Evolutionary conservation across 768 basidiomycete genomes (phyloP).

Genomic region (Xerocomus potaroensis): DNA sequence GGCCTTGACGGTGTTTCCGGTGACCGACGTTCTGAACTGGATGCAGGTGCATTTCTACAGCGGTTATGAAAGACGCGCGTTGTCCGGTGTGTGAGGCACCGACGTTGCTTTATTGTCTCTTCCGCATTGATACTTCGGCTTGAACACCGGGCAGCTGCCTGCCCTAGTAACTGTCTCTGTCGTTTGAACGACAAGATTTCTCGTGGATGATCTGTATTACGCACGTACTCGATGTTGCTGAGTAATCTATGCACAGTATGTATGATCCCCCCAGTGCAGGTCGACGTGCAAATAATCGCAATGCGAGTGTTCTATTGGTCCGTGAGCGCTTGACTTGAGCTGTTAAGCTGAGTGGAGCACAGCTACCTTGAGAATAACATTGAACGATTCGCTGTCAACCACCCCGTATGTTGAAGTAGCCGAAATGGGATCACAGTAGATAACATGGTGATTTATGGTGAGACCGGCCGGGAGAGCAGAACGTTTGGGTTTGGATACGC

Average conservation of each 20-base stretch:
- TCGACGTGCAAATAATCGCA: neutral
- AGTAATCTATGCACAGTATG: conserved; percentile 1
- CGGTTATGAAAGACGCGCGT: conserved; percentile 40
- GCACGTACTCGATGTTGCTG: conserved; percentile 1
- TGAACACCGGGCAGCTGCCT: conserved; percentile 7
- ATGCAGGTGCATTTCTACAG: conserved; percentile 49
- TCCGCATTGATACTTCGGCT: conserved; percentile 42
- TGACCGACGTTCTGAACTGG: conserved; percentile 1
- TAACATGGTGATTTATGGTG: conserved; percentile 25
- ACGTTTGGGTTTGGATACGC: conserved; percentile 28
- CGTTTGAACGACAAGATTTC: too few species aligned
- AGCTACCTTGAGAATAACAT: too few species aligned
- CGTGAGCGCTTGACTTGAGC: too few species aligned
- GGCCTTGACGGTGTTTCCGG: neutral
- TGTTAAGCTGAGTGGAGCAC: too few species aligned
- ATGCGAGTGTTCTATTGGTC: too few species aligned
- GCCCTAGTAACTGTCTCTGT: neutral
- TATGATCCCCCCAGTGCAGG: neutral
- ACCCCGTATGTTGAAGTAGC: too few species aligned
- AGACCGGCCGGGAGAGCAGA: conserved; percentile 13
- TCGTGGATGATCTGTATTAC: neutral
- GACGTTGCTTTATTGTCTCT: conserved; percentile 52
- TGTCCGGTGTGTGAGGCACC: conserved; percentile 54
- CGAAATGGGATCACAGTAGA: conserved; percentile 22
- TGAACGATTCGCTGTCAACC: too few species aligned